Evolutionary conservation across 73 alveolate species (phyloP).

Genomic region (Tetrahymena thermophila): DNA sequence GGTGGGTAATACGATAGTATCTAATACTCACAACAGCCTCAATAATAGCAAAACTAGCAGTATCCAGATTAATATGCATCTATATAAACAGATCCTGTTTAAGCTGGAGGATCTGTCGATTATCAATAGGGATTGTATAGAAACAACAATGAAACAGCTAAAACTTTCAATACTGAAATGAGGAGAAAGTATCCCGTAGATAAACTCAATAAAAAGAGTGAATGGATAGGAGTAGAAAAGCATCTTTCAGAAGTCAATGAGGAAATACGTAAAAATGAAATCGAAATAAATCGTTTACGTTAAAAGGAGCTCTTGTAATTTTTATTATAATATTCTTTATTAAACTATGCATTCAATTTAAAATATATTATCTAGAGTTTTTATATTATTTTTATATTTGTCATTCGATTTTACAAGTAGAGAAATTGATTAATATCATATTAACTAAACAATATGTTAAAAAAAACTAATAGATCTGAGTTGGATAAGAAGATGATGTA

Average conservation of each 20-base stretch:
- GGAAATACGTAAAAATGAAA: neutral
- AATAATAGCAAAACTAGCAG: neutral
- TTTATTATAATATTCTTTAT: neutral
- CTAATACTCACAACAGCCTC: neutral
- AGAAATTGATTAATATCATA: neutral
- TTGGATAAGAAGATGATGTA: neutral
- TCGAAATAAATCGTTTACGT: neutral
- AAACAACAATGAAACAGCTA: neutral
- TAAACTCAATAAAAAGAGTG: neutral
- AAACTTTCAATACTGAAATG: neutral
- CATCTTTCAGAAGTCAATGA: neutral
- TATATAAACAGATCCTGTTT: neutral
- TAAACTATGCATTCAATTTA: neutral
- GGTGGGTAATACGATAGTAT: neutral
- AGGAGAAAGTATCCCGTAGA: neutral
- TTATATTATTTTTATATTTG: too few species aligned
- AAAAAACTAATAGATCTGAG: neutral
- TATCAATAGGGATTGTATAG: neutral
- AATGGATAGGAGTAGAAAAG: neutral
- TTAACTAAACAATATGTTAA: neutral
- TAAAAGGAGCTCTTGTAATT: neutral
- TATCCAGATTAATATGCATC: neutral
- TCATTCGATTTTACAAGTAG: neutral
- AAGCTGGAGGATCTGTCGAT: neutral
- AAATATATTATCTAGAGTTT: too few species aligned